phyloP scores from a whole-genome alignment of 805 yeast species.

The Yarrowia porcina region DNA sequence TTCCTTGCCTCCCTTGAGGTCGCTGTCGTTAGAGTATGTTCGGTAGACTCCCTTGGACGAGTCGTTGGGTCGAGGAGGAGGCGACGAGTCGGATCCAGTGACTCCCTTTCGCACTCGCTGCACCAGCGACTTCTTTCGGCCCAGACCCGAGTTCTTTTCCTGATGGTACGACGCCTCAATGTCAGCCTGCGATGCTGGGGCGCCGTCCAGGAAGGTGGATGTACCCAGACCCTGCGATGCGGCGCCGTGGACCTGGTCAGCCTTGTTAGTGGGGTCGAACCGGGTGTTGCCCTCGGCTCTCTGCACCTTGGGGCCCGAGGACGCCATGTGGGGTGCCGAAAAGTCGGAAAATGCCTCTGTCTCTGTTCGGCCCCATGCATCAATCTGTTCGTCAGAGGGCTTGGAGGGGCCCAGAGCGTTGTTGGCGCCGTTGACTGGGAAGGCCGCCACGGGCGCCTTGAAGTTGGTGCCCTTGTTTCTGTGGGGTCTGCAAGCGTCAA shows the following conservation, averaged over 20 bases:
- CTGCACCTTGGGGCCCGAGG: slow-evolving; percentile 35
- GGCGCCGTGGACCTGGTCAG: slow-evolving; percentile 78
- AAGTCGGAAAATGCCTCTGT: slow-evolving; percentile 46
- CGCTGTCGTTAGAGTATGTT: slow-evolving; percentile 26
- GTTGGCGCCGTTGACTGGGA: slow-evolving; percentile 95
- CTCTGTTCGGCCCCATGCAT: slow-evolving; percentile 67
- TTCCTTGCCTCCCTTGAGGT: slow-evolving; percentile 26
- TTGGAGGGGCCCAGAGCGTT: slow-evolving; percentile 49
- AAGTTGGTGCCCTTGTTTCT: slow-evolving; percentile 64
- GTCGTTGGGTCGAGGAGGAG: slow-evolving; percentile 27
- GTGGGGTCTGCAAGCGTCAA: slow-evolving; percentile 97
- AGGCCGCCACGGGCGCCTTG: slow-evolving; percentile 91
- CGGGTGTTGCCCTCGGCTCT: slow-evolving; percentile 43
- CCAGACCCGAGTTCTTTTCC: slow-evolving; percentile 47
- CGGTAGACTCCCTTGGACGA: slow-evolving; percentile 26
- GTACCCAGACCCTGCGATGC: slow-evolving; percentile 87
- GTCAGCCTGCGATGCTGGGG: slow-evolving; percentile 73
- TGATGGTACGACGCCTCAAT: slow-evolving; percentile 36
- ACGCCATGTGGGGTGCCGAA: slow-evolving; percentile 34
- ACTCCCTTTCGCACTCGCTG: slow-evolving; percentile 50
- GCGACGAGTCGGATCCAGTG: slow-evolving; percentile 32
- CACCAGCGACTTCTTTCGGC: slow-evolving; percentile 80
- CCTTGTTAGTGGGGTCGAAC: slow-evolving; percentile 69
- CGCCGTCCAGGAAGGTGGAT: slow-evolving; percentile 90
- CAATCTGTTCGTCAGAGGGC: slow-evolving; percentile 43